Evolutionary conservation across 2,329 filamentous ascomycete genomes (phyloP), one percentile per base, ranked within the genome.

Genomic region (Fusarium newnesense): DNA sequence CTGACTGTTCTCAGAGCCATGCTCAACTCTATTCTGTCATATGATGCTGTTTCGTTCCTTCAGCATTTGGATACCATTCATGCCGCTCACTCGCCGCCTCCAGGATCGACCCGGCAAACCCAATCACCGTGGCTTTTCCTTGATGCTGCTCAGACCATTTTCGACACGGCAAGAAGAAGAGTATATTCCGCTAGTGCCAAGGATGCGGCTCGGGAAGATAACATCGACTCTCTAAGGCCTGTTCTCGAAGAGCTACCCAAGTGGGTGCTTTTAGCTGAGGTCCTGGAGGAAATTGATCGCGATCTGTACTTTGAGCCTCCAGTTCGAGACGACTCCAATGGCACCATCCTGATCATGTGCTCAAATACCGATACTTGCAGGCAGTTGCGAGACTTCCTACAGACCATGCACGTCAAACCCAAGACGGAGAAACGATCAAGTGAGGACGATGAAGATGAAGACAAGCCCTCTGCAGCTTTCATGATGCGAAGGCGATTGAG

Each of bases 41-140:
- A 96, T 75, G 96, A 99, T 81, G 91, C 94, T 26, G 94, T 98
- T 39, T 94, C 93, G 9, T 97, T 99, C 80, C 90, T 97, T 69
- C 94, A 96, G 79, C 96, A 97, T 80, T 88, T 99, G 9, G 96
- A 99, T 80, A 98, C 95, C 2, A 96, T 99, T 52, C 90, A 97
- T 54, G 94, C 96, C 15, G 94, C 95, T 1, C 95, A 97, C 79
- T 93, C 94, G 53, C 95, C 96, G 9, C 92, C 94, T 3, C 93
- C 95, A 13, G 95, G 95, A 1, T 96, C 95, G 5, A 97, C 91
- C 6, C 90, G 92, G 72, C 94, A 97, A 78, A 95, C 92, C 39
- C 94, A 97, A 77, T 97, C 95, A 1, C 96, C 96, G 0, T 99
- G 96, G 96, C 86, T 99, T 37, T 98, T 98, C 76, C 88, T 98